A percentile compares a stretch with the other conserved stretches of the same genome.
Evolutionary conservation across 2,329 filamentous ascomycete genomes (phyloP).

Genomic region (Phoma sp.): DNA sequence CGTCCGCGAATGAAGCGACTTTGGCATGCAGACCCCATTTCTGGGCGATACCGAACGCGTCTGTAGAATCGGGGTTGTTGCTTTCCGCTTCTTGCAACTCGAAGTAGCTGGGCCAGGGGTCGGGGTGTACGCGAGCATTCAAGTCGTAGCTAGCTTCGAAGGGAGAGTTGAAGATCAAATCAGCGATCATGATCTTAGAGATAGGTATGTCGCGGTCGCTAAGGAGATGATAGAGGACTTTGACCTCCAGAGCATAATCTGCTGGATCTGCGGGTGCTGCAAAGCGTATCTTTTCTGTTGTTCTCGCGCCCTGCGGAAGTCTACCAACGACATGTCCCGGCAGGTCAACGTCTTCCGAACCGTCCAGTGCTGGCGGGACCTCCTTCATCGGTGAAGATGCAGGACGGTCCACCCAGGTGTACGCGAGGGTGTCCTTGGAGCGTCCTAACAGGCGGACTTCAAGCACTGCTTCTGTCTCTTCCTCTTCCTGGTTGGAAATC

Average conservation of each 20-base stretch:
- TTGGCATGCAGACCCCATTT: constrained; percentile 79
- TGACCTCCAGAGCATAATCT: constrained; percentile 73
- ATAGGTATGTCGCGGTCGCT: constrained; percentile 84
- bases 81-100: constrained; percentile 59
- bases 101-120: constrained; percentile 90
- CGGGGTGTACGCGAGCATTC: constrained; percentile 76
- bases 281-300: constrained; percentile 49
- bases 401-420: constrained; percentile 56
- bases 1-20: constrained; percentile 77
- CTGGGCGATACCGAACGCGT: constrained; percentile 73
- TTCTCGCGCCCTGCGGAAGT: constrained; percentile 41
- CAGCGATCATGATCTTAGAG: constrained; percentile 72
- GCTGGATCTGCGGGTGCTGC: constrained; percentile 54
- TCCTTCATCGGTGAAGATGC: constrained; percentile 42
- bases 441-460: constrained; percentile 72
- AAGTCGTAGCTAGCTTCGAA: constrained; percentile 95
- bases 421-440: constrained; percentile 54
- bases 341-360: constrained; percentile 38
- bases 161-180: constrained; percentile 77
- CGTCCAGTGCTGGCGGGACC: constrained; percentile 32
- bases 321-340: constrained; percentile 49
- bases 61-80: constrained; percentile 42
- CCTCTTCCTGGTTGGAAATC: constrained; percentile 82
- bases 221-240: constrained; percentile 77
- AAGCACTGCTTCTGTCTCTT: constrained; percentile 74